phyloP scores from a whole-genome alignment of 2,329 filamentous ascomycete genomes.

The Colletotrichum camelliae region DNA sequence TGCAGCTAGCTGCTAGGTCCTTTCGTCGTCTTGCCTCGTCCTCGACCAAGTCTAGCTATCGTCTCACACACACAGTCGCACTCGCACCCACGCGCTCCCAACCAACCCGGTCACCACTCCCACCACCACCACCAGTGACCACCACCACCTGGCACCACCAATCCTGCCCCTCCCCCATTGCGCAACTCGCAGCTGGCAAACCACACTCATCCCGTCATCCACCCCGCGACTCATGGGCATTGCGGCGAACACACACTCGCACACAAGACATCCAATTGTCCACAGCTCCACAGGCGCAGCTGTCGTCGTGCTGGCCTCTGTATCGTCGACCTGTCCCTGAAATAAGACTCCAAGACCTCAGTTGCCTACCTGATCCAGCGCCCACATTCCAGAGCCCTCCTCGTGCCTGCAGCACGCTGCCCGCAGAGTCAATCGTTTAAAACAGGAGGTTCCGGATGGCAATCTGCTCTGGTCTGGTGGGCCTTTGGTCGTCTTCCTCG shows the following conservation, averaged over 20 bases:
- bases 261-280: not conserved
- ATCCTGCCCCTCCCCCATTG: not conserved
- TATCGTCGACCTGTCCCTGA: not conserved
- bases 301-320: not conserved
- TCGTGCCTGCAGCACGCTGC: conserved; percentile 12
- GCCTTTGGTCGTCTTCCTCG: not conserved
- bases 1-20: not conserved
- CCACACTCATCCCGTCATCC: not conserved
- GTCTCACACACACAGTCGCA: not conserved
- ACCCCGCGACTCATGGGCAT: not conserved
- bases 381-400: conserved; percentile 14
- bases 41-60: not conserved
- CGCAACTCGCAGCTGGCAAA: not conserved
- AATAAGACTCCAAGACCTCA: not conserved
- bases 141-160: not conserved
- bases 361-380: not conserved
- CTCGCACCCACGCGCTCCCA: not conserved
- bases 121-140: not conserved
- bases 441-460: conserved; percentile 17
- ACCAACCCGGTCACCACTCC: not conserved
- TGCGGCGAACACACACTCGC: not conserved
- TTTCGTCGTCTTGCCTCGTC: not conserved
- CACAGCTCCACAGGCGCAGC: not conserved
- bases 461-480: not conserved
- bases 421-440: conserved; percentile 12